These are phyloP conservation scores for Paecilomyces niveus DNA, from an alignment of 2,329 filamentous ascomycete species.

Conservation along the genomic window DNA sequence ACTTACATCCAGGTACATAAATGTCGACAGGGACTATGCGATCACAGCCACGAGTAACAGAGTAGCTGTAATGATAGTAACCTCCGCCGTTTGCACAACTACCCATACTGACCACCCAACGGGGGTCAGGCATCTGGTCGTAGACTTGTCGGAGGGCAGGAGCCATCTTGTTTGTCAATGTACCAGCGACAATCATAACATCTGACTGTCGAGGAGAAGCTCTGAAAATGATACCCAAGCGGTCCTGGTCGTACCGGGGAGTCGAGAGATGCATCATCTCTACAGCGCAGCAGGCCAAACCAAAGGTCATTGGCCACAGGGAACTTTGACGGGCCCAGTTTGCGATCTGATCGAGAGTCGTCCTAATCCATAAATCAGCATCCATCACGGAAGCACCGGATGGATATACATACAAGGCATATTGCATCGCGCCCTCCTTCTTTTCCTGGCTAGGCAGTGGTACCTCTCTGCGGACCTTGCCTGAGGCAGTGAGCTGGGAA, in stretches of 20 bases:
- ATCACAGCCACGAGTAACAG: conserved; percentile 69
- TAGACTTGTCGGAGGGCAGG: conserved; percentile 82
- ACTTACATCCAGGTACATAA: conserved; percentile 73
- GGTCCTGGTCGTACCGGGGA: conserved; percentile 83
- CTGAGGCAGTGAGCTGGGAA: conserved; percentile 32
- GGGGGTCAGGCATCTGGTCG: conserved; percentile 90
- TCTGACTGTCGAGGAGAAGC: conserved; percentile 79
- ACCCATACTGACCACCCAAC: conserved; percentile 83
- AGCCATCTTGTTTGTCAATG: conserved; percentile 90
- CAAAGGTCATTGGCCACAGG: conserved; percentile 88
- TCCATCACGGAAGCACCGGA: not conserved
- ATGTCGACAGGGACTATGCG: conserved; percentile 77
- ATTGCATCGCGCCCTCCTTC: conserved; percentile 46
- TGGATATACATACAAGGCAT: conserved; percentile 36
- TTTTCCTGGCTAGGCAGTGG: conserved; percentile 44
- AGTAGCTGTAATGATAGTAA: conserved; percentile 85
- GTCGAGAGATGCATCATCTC: conserved; percentile 95
- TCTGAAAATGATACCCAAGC: conserved; percentile 80
- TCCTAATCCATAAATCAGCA: conserved; percentile 16
- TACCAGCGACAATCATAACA: conserved; percentile 87
- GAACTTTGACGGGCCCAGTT: conserved; percentile 87
- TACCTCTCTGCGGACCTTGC: conserved; percentile 41
- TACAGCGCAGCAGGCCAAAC: conserved; percentile 81
- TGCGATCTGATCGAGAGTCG: conserved; percentile 60
- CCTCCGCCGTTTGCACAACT: conserved; percentile 80